Evolutionary conservation across 139 green algal species (phyloP).

Genomic region (Bryopsis sp.): DNA sequence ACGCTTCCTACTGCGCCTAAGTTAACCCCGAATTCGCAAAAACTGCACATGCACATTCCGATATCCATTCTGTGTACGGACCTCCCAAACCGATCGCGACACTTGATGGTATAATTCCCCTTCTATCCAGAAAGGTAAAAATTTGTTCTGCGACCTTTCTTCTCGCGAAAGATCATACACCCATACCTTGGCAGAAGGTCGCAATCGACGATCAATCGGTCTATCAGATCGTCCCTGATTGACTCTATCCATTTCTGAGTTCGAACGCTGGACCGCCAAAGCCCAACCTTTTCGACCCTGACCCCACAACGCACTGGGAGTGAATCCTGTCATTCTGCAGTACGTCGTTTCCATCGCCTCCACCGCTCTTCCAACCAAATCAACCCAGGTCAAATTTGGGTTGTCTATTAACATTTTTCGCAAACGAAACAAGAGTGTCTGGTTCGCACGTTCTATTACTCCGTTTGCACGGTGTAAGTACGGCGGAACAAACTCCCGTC

Average conservation of each 20-base stretch:
- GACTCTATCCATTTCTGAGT: background rate
- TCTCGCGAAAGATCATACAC: background rate
- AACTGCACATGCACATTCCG: too few species aligned
- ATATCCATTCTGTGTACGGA: too few species aligned
- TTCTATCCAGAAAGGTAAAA: background rate
- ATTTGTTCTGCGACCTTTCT: background rate
- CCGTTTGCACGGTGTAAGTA: constrained; percentile 6
- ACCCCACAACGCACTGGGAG: background rate
- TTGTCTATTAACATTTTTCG: background rate
- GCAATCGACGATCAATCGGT: background rate
- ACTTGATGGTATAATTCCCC: too few species aligned
- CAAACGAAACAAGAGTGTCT: background rate
- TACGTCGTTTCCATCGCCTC: background rate
- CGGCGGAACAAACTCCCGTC: background rate
- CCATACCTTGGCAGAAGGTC: background rate
- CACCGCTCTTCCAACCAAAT: background rate
- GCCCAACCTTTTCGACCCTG: background rate
- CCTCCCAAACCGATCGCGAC: too few species aligned
- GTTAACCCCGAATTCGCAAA: too few species aligned
- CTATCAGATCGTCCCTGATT: background rate
- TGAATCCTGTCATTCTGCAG: too few species aligned
- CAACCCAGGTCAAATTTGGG: background rate
- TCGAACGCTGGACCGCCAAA: background rate
- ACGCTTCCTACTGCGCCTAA: too few species aligned
- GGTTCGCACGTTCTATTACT: constrained; percentile 1